Percentiles rank a stretch among this genome's conserved stretches.
Conservation (phyloP, 306 rosid species). For the Cicer cuneatum region DNA sequence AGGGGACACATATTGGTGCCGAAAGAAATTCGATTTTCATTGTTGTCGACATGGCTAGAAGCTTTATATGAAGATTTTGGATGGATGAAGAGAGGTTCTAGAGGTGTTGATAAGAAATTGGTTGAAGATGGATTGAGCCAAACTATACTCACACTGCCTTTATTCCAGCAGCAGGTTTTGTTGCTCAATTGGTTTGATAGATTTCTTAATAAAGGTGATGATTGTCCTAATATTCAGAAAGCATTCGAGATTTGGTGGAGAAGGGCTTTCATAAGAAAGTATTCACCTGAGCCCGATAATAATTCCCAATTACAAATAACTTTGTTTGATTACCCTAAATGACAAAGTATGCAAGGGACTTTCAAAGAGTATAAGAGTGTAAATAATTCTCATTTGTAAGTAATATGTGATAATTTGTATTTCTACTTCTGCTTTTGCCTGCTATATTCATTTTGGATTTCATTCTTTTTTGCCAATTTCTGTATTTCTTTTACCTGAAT, state of each 20-base stretch:
- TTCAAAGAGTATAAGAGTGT: conserved; percentile 5
- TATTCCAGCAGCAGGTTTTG: conserved; percentile 77
- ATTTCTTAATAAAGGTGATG: conserved; percentile 87
- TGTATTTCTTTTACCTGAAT: background rate
- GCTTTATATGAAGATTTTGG: conserved; percentile 88
- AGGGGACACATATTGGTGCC: conserved; percentile 78
- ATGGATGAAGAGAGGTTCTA: conserved; percentile 85
- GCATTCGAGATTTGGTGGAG: conserved; percentile 99
- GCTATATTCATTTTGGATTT: conserved; percentile 26
- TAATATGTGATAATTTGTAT: conserved; percentile 30
- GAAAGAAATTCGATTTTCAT: conserved; percentile 67
- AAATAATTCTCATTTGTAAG: conserved; percentile 45
- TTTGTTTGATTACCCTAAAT: conserved; percentile 62
- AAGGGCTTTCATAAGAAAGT: conserved; percentile 77
- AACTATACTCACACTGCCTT: conserved; percentile 83
- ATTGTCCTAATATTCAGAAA: conserved; percentile 87
- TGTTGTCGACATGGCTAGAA: conserved; percentile 87
- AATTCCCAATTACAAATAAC: conserved; percentile 75
- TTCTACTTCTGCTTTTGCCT: conserved; percentile 25
- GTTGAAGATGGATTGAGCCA: conserved; percentile 88
- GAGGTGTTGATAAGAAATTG: conserved; percentile 69
- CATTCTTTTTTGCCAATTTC: conserved; percentile 21
- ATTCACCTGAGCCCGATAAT: conserved; percentile 59
- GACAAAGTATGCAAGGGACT: conserved; percentile 44
- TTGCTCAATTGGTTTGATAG: conserved; percentile 82